A percentile compares a stretch with the other conserved stretches of the same genome.
These are phyloP conservation scores for Citrus unshiu DNA, from an alignment of 345 rosid genomes.

Conservation along the genomic window DNA sequence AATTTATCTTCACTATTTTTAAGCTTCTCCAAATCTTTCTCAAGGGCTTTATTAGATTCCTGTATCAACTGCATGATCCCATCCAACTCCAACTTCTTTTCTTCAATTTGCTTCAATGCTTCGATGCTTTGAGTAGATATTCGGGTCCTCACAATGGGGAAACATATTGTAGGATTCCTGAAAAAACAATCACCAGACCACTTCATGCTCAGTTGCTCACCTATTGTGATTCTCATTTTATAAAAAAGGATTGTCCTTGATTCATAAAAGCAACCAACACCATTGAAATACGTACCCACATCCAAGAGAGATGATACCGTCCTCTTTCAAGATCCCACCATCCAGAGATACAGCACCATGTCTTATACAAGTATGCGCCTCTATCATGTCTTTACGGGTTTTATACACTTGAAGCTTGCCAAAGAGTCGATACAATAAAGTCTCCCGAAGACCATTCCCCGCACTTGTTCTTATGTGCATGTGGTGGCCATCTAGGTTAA, in stretches of 20 bases:
- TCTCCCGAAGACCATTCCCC: conserved; percentile 57
- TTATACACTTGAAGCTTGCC: conserved; percentile 56
- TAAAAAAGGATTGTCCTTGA: no score
- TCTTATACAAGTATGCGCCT: conserved; percentile 33
- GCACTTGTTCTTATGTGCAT: conserved; percentile 12
- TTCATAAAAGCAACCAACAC: background rate
- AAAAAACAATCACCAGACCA: background rate
- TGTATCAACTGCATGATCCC: background rate
- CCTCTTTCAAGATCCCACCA: conserved; percentile 49
- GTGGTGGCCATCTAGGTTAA: conserved; percentile 29
- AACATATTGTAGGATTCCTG: conserved; percentile 43
- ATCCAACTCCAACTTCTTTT: background rate
- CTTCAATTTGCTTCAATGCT: conserved; percentile 1
- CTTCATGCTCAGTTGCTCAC: background rate
- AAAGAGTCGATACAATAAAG: conserved; percentile 47
- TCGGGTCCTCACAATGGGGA: conserved; percentile 19
- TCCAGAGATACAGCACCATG: conserved; percentile 55
- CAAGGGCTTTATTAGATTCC: background rate
- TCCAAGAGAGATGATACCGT: conserved; percentile 40
- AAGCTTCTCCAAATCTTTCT: conserved; percentile 11
- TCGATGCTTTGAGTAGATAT: background rate
- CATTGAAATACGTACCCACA: conserved; percentile 29
- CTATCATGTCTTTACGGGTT: conserved; percentile 35
- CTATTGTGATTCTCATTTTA: background rate
- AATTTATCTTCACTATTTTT: background rate